phyloP scores from a whole-genome alignment of 805 yeast species.

The Ogataea degrootiae region DNA sequence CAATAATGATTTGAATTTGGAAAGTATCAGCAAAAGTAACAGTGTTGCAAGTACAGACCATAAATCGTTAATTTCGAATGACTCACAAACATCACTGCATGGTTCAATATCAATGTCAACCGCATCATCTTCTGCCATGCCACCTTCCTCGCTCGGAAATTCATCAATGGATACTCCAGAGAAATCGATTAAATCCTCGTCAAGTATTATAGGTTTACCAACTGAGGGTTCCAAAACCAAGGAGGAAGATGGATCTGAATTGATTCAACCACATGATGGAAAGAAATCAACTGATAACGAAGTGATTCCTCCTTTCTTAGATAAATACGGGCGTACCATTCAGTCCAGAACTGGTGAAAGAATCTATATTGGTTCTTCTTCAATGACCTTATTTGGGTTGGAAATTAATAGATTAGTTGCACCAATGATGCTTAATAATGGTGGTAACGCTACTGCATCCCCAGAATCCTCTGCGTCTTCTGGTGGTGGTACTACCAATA shows the following conservation, averaged over 20 bases:
- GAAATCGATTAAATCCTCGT: no score
- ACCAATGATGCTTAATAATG: slow-evolving; percentile 15
- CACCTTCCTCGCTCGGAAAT: no score
- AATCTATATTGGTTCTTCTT: slow-evolving; percentile 74
- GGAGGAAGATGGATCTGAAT: no score
- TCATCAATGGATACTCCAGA: no score
- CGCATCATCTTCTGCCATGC: no score
- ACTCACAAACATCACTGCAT: no score
- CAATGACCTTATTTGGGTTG: slow-evolving; percentile 76
- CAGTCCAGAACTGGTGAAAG: slow-evolving; percentile 73
- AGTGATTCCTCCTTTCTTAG: slow-evolving; percentile 66
- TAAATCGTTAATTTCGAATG: no score
- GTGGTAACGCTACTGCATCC: slow-evolving; percentile 1
- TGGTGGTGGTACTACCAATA: not conserved
- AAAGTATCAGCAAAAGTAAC: no score
- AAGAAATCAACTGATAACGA: slow-evolving; percentile 32
- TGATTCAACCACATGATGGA: not conserved
- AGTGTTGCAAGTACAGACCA: no score
- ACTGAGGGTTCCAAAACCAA: not conserved
- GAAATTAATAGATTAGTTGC: slow-evolving; percentile 56
- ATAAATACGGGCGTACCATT: slow-evolving; percentile 64
- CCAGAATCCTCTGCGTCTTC: slow-evolving; percentile 10
- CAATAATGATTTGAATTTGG: no score
- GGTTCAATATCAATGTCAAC: no score
- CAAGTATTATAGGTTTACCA: not conserved